Evolutionary conservation across 495 filamentous ascomycete species (phyloP).

Genomic region (Pyrenula massariospora): DNA sequence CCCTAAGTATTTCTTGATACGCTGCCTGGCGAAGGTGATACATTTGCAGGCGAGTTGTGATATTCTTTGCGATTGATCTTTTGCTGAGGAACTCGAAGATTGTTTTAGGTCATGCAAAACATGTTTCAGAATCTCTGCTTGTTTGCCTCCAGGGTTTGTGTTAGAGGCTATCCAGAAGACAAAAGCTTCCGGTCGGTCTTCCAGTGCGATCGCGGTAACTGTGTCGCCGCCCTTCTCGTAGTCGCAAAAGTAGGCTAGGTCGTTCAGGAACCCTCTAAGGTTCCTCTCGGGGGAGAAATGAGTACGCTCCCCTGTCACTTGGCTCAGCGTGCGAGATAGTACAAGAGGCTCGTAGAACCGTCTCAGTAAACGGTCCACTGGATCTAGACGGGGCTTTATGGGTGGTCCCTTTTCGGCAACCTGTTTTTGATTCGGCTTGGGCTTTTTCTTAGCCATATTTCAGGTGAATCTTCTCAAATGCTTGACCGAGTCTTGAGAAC

Average conservation of each 20-base stretch:
- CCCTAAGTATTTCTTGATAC: slow-evolving; percentile 7
- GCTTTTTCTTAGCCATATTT: not conserved
- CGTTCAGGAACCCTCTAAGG: slow-evolving; percentile 11
- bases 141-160: slow-evolving; percentile 1
- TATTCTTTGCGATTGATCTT: not conserved
- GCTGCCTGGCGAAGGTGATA: slow-evolving; percentile 7
- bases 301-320: slow-evolving; percentile 14
- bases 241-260: slow-evolving; percentile 23
- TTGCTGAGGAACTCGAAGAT: not conserved
- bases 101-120: slow-evolving; percentile 6
- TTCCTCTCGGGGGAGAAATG: slow-evolving; percentile 1
- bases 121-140: slow-evolving; percentile 7
- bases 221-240: slow-evolving; percentile 19
- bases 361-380: slow-evolving; percentile 6
- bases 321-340: slow-evolving; percentile 14
- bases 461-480: too few relatives aligned
- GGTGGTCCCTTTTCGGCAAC: not conserved
- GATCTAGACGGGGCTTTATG: slow-evolving; percentile 3
- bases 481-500: too few relatives aligned
- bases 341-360: slow-evolving; percentile 24
- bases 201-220: slow-evolving; percentile 18
- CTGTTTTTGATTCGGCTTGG: not conserved
- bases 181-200: slow-evolving; percentile 11
- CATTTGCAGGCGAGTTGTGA: slow-evolving; percentile 2
- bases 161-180: slow-evolving; percentile 22